phyloP scores from a whole-genome alignment of 116 monocot genomes.

The Trichopus zeylanicus region DNA sequence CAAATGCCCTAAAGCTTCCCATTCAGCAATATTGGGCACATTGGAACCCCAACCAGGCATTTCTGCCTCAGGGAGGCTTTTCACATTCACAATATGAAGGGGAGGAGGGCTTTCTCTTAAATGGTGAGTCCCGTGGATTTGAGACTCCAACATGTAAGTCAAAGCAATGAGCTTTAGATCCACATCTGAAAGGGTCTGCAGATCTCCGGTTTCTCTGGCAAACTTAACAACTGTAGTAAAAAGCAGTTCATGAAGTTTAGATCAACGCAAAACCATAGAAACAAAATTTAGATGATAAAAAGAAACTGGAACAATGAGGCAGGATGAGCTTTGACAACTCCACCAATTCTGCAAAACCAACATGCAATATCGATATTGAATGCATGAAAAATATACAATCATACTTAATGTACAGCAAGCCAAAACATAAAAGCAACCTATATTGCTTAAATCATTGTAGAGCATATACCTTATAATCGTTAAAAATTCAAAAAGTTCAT shows the following conservation, averaged over 20 bases:
- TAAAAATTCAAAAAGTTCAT: too few relatives aligned
- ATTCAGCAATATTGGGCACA: constrained; percentile 83
- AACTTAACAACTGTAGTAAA: constrained; percentile 72
- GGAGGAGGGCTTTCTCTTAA: constrained; percentile 69
- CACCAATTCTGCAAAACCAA: too few relatives aligned
- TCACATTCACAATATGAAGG: constrained; percentile 56
- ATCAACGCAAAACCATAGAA: not conserved
- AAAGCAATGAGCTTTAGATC: constrained; percentile 93
- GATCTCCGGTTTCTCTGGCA: constrained; percentile 89
- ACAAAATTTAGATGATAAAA: not conserved
- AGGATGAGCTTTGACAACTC: too few relatives aligned
- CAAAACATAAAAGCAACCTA: too few relatives aligned
- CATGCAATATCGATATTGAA: too few relatives aligned
- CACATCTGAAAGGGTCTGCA: constrained; percentile 93
- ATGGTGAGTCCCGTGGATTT: constrained; percentile 75
- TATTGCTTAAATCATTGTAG: too few relatives aligned
- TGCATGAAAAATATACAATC: too few relatives aligned
- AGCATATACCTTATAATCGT: too few relatives aligned
- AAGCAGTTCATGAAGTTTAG: not conserved
- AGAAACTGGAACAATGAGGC: constrained; percentile 1
- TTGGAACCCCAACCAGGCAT: constrained; percentile 98
- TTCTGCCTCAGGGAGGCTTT: constrained; percentile 40
- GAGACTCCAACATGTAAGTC: constrained; percentile 78
- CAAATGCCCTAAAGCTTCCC: constrained; percentile 78
- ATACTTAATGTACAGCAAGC: too few relatives aligned